Evolutionary conservation across 2,329 filamentous ascomycete genomes (phyloP).

Genomic region (Colletotrichum sp.): DNA sequence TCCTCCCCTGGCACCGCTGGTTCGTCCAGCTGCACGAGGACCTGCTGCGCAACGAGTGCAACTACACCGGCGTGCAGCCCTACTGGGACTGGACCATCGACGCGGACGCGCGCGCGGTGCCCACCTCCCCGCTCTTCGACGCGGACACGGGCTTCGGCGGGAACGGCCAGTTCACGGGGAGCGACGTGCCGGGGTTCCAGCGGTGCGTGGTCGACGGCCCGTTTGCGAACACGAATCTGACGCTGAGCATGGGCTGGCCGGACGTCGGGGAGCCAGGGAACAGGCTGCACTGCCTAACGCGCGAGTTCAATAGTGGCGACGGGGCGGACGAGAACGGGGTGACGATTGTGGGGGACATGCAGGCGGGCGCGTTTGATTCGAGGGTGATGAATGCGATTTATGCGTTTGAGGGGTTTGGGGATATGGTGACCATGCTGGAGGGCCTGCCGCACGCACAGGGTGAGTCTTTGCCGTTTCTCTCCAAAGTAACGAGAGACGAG

Average conservation of each 20-base stretch:
- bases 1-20: slow-evolving; percentile 41
- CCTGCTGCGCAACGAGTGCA: slow-evolving; percentile 32
- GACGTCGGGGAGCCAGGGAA: slow-evolving; percentile 16
- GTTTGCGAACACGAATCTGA: slow-evolving; percentile 24
- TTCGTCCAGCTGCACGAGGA: slow-evolving; percentile 34
- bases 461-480: background rate
- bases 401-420: slow-evolving; percentile 12
- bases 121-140: slow-evolving; percentile 35
- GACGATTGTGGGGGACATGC: slow-evolving; percentile 24
- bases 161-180: slow-evolving; percentile 24
- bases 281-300: slow-evolving; percentile 24
- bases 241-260: slow-evolving; percentile 23
- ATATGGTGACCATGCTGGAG: slow-evolving; percentile 22
- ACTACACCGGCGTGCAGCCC: slow-evolving; percentile 35
- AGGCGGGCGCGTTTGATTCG: slow-evolving; percentile 16
- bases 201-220: slow-evolving; percentile 29
- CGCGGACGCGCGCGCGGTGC: slow-evolving; percentile 10
- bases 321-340: slow-evolving; percentile 18
- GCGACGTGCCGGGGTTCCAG: slow-evolving; percentile 3
- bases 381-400: slow-evolving; percentile 21
- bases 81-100: slow-evolving; percentile 36
- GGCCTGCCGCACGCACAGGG: slow-evolving; percentile 23
- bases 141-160: slow-evolving; percentile 35
- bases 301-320: slow-evolving; percentile 22
- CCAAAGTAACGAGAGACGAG: too few species aligned